These are phyloP conservation scores for Sapria himalayana DNA, from an alignment of 345 rosid genomes.

Conservation along the genomic window DNA sequence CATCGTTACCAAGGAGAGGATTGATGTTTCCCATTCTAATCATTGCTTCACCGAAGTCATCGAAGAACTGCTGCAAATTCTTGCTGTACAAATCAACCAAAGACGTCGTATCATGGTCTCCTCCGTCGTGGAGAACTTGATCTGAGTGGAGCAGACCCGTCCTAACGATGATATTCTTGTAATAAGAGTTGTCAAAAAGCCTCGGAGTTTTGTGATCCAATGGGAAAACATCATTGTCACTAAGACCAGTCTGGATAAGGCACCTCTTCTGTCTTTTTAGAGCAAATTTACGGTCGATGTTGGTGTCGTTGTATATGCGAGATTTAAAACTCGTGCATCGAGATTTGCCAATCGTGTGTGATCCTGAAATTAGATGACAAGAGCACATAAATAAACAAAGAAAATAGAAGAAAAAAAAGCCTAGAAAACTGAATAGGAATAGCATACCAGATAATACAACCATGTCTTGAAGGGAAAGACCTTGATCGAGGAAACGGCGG, in stretches of 20 bases:
- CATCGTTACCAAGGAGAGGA: slow-evolving; percentile 18
- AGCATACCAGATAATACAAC: slow-evolving; percentile 23
- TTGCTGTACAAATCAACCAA: slow-evolving; percentile 14
- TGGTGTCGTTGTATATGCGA: slow-evolving; percentile 27
- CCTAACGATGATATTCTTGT: slow-evolving; percentile 8
- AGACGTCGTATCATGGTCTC: slow-evolving; percentile 18
- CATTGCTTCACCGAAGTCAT: slow-evolving; percentile 25
- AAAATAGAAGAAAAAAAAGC: no score
- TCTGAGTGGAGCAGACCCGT: slow-evolving; percentile 30
- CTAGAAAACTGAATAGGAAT: no score
- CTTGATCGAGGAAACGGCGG: slow-evolving; percentile 16
- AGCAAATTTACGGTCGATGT: slow-evolving; percentile 14
- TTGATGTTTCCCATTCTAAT: slow-evolving; percentile 25
- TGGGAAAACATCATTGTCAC: slow-evolving; percentile 14
- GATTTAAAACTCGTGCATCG: slow-evolving; percentile 22
- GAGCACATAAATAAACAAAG: no score
- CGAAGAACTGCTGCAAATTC: slow-evolving; percentile 4
- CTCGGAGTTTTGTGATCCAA: slow-evolving; percentile 14
- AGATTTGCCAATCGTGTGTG: slow-evolving; percentile 42
- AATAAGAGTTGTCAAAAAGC: slow-evolving; percentile 18
- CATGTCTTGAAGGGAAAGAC: slow-evolving; percentile 21
- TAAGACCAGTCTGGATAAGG: slow-evolving; percentile 15
- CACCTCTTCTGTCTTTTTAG: slow-evolving; percentile 10
- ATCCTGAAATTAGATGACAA: no score
- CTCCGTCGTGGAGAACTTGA: slow-evolving; percentile 20